Evolutionary conservation across 1,139 yeast genomes (phyloP), one percentile per base, ranked within the genome.

Genomic region (Kodamaea suecica): DNA sequence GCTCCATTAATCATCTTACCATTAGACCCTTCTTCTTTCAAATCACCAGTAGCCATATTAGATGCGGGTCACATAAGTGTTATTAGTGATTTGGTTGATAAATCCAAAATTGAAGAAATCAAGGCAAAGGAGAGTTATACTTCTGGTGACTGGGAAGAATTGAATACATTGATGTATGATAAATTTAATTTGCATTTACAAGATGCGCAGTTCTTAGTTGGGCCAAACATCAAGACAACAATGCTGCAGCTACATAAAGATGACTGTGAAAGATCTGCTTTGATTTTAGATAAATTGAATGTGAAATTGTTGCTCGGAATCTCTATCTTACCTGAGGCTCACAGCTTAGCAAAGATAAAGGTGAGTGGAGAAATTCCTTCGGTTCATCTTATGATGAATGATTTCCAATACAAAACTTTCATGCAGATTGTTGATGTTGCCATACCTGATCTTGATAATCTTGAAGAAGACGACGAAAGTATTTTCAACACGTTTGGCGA

Each of bases 1-100:
- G 95, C 98, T 0, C 98, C 99, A 0, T 68, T 94, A 44, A 78
- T 94, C 19, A 84, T 92, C n/a, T 50, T 92, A 26, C 98, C 98
- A 0, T 66, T 87, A 14, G 86, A 87, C 52, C 85, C 95, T 0
- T 73, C 78, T 10, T 78, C 77, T 44, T 80, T 86, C 79, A 72
- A 83, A 28, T 80, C 97, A 0, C 95, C 97, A 0, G 95, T 95
- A 41, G 90, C 92, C 4, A 78, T 92, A 10, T 69, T 94, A 38
- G 98, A 94, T 70, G 97, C 97, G 10, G 99, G 99, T 51, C 97
- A 92, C 56, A 82, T 94, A 23, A 81, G 90, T 49, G 79, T 92
- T 5, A 63, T 71, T 2, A 86, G 96, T 55, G 92, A 88, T 44
- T 69, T 90, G 30, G 95, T 83, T 2, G 86, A 86, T 32, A 77